phyloP scores from a whole-genome alignment of 208 protist genomes.

The Wallacemonas sp. region DNA sequence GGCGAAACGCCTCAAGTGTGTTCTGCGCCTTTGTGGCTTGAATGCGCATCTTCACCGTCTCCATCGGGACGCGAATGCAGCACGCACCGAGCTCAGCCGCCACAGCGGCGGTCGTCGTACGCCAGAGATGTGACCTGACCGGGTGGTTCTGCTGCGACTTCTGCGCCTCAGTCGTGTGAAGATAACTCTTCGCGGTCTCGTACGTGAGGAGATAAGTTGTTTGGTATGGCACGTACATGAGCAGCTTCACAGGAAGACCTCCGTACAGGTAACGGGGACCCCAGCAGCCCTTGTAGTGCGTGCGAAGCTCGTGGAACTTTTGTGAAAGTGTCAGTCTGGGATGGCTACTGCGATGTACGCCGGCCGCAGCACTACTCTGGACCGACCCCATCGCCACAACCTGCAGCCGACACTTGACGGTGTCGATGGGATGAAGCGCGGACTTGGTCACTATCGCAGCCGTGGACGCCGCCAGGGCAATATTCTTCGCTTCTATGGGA shows the following conservation, averaged over 20 bases:
- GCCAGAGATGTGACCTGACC: slow-evolving; percentile 21
- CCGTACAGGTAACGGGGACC: slow-evolving; percentile 61
- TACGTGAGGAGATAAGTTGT: slow-evolving; percentile 73
- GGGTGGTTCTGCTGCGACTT: background rate
- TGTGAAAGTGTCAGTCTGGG: slow-evolving; percentile 1
- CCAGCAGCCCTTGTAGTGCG: slow-evolving; percentile 57
- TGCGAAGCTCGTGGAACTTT: slow-evolving; percentile 25
- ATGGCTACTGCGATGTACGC: background rate
- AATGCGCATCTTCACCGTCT: slow-evolving; percentile 84
- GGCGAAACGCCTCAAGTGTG: slow-evolving; percentile 42
- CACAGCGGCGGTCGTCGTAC: slow-evolving; percentile 44
- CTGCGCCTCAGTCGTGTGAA: slow-evolving; percentile 13
- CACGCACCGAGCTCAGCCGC: slow-evolving; percentile 61
- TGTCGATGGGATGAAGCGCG: slow-evolving; percentile 81
- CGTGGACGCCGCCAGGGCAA: slow-evolving; percentile 43
- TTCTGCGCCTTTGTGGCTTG: slow-evolving; percentile 52
- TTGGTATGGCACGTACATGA: slow-evolving; percentile 81
- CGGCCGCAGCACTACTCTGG: too few relatives aligned
- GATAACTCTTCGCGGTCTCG: slow-evolving; percentile 26
- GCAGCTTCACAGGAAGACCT: slow-evolving; percentile 69
- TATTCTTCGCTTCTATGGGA: slow-evolving; percentile 19
- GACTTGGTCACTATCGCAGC: slow-evolving; percentile 71
- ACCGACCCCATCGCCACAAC: slow-evolving; percentile 25
- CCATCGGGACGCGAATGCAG: slow-evolving; percentile 79
- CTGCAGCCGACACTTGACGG: slow-evolving; percentile 81